Conservation (phyloP, 495 filamentous ascomycete species). For the Venustampulla echinocandica region DNA sequence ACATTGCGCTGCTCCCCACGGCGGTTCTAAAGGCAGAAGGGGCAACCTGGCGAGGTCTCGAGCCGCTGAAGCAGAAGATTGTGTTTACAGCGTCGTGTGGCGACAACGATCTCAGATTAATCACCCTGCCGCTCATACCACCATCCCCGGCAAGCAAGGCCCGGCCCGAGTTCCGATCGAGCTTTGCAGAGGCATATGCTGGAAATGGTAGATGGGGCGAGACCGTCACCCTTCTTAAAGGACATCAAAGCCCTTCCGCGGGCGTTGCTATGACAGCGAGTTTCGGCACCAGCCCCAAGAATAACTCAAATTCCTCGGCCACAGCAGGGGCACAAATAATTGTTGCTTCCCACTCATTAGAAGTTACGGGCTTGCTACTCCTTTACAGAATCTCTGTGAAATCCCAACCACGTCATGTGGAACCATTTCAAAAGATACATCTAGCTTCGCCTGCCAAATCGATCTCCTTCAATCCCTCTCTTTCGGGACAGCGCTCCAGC, state of each 20-base stretch:
- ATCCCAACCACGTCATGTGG: conserved; percentile 29
- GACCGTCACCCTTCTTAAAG: conserved; percentile 45
- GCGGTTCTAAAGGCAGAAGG: conserved; percentile 34
- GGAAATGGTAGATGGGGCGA: conserved; percentile 54
- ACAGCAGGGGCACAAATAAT: conserved; percentile 30
- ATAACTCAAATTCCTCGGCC: conserved; percentile 22
- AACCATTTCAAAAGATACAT: conserved; percentile 54
- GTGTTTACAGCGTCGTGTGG: conserved; percentile 65
- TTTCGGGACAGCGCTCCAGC: conserved; percentile 35
- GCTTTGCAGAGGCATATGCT: conserved; percentile 33
- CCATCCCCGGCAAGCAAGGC: conserved; percentile 54
- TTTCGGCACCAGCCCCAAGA: conserved; percentile 32
- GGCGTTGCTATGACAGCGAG: conserved; percentile 59
- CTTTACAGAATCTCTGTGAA: conserved; percentile 25
- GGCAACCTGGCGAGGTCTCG: conserved; percentile 40
- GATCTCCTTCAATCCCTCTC: conserved; percentile 62
- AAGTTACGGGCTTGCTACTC: conserved; percentile 41
- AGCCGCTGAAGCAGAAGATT: conserved; percentile 53
- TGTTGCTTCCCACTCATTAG: conserved; percentile 50
- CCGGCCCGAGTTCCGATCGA: conserved; percentile 36
- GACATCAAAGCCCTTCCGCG: conserved; percentile 52
- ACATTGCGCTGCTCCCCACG: conserved; percentile 51
- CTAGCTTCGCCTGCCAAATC: conserved; percentile 55
- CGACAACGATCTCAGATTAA: conserved; percentile 56
- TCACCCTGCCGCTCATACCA: conserved; percentile 65